Evolutionary conservation across 2,329 filamentous ascomycete species (phyloP), one percentile per base, ranked within the genome.

Genomic region (Tolypocladium album): DNA sequence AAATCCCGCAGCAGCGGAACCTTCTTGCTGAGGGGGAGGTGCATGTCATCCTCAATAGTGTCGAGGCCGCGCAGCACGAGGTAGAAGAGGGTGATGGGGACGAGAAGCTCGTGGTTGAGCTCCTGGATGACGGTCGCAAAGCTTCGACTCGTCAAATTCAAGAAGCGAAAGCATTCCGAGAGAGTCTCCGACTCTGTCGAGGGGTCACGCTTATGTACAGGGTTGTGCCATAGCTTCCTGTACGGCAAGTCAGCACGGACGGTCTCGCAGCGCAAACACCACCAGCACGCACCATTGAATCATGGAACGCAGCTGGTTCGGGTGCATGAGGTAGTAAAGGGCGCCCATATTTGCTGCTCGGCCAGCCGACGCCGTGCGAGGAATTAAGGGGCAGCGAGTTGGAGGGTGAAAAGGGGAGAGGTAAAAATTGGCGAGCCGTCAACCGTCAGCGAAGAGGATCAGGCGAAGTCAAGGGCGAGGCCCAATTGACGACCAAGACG

Each of bases 11-110:
- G 79, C 60, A 97, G 76, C 2, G 92, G 91, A 70, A 95, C 89
- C 78, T 99, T 99, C 70, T 83, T 87, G 64, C 84, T 82, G 45
- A 93, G 77, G 3, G 88, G 80, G 62, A 99, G 88, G 6, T 92
- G 96, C 86, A 97, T 97, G 75, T 99, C 94, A 79, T 99, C 94
- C 76, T 99, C 94, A 62, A 99, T 90, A n/a, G 94, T 99, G 75
- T 99, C 94, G 57, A 99, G 83, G 55, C 90, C 94, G 62, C 94
- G 90, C 59, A 99, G 82, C 58, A 91, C 84, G 36, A 99, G 84
- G 78, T 99, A 99, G 82, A 99, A 99, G 12, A 97, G 80, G 60
- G 88, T 86, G 55, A 97, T 83, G 31, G 94, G 92, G 47, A 97
- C 84, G 42, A 97, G 84, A 39, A 99, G 86, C 76, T 99, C 93